These are phyloP conservation scores for Marasmius oreades DNA, from an alignment of 1,284 basidiomycete species.

Conservation along the genomic window DNA sequence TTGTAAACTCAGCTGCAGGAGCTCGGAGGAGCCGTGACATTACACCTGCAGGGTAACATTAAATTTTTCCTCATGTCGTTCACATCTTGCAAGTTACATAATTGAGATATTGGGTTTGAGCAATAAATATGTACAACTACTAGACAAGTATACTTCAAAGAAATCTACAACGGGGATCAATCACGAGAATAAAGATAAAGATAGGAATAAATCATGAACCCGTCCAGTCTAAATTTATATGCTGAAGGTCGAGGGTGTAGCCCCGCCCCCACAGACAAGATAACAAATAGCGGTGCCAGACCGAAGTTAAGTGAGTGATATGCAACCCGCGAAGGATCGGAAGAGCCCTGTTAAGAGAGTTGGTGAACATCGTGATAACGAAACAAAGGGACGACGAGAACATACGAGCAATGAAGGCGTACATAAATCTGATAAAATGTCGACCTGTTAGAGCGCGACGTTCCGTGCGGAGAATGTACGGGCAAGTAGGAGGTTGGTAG, in stretches of 20 bases:
- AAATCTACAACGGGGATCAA: background rate
- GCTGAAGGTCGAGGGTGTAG: background rate
- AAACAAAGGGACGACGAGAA: background rate
- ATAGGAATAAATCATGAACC: background rate
- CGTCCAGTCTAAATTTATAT: background rate
- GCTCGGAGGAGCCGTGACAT: too few relatives aligned
- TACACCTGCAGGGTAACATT: too few relatives aligned
- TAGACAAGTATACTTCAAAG: background rate
- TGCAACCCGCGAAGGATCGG: background rate
- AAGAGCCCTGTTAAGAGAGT: background rate
- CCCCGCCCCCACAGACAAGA: background rate
- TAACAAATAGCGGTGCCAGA: background rate
- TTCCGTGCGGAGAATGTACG: background rate
- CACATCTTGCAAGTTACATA: too few relatives aligned
- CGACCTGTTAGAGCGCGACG: background rate
- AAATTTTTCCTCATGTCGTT: too few relatives aligned
- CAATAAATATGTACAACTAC: background rate
- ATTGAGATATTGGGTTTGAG: background rate
- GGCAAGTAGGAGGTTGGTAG: conserved; percentile 22
- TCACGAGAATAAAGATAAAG: background rate
- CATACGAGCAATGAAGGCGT: conserved; percentile 9
- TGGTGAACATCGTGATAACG: background rate
- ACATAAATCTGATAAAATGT: conserved; percentile 1
- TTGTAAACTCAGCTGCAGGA: too few relatives aligned
- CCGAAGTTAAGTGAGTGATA: background rate